These are phyloP conservation scores for Houttuynia cordata DNA, from an alignment of 164 flowering plant species.

Conservation along the genomic window DNA sequence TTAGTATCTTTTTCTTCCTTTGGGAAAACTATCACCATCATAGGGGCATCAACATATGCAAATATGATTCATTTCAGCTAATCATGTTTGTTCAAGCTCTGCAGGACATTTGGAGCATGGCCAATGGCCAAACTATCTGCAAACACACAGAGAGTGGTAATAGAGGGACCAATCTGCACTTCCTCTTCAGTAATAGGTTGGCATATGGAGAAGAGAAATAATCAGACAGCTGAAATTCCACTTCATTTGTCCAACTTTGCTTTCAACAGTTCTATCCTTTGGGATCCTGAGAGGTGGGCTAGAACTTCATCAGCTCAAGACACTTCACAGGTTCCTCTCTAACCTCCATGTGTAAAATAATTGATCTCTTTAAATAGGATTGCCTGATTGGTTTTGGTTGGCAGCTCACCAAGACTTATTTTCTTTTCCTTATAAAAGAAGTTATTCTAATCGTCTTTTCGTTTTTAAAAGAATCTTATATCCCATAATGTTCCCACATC, in stretches of 20 bases:
- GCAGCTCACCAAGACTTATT: neutral
- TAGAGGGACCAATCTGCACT: conserved; percentile 87
- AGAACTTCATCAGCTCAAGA: conserved; percentile 55
- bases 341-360: neutral
- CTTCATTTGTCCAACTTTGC: conserved; percentile 62
- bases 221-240: conserved; percentile 19
- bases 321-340: conserved; percentile 46
- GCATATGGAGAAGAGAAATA: conserved; percentile 42
- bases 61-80: too few species aligned
- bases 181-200: conserved; percentile 75
- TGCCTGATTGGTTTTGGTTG: neutral
- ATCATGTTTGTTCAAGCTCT: neutral
- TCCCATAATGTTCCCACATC: neutral
- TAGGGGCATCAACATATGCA: too few species aligned
- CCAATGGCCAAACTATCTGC: conserved; percentile 55
- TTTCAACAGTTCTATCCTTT: conserved; percentile 85
- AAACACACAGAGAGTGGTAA: conserved; percentile 40
- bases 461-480: too few species aligned
- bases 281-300: conserved; percentile 99
- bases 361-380: neutral
- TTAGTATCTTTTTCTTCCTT: too few species aligned
- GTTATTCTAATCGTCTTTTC: neutral
- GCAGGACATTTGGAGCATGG: conserved; percentile 85
- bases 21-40: too few species aligned
- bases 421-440: neutral